Evolutionary conservation across 2,329 filamentous ascomycete genomes (phyloP), one percentile per base, ranked within the genome.

Genomic region (Hypoxylon sp.): DNA sequence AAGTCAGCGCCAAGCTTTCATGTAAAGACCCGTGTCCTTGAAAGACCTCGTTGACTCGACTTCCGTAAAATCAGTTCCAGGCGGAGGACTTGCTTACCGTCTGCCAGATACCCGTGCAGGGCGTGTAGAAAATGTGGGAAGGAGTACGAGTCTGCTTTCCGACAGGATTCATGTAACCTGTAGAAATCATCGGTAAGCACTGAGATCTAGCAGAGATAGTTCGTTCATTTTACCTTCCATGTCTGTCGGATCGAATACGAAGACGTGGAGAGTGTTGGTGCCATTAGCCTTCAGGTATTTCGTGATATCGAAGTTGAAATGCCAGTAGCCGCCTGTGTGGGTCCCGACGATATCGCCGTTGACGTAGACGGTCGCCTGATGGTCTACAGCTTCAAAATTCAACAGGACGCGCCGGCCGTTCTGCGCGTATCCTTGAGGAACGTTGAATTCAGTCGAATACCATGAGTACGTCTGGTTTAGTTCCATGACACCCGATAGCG

Each of bases 51-150:
- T 30, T 30, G 24, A 18, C 5, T 22, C n/a, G 32, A 38, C 16
- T 8, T n/a, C n/a, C 9, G 3, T 9, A 11, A 32, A 22, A 18
- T 26, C 14, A 24, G 5, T 28, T 36, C 11, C 4, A 30, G 8
- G 2, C 16, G 33, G 24, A 16, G 32, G 22, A 26, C n/a, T 3
- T 38, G 66, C 73, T 66, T 60, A 74, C 73, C 22, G 69, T 72
- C 53, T 92, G 90, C 90, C 90, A 93, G 67, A 93, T 92, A 4
- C 90, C 90, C 32, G 87, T 89, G 73, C 89, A 92, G 0, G 90
- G 87, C 0, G 87, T 87, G 74, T 92, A 92, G 75, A 90, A 92
- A 64, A 92, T 92, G 70, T 88, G 85, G 9, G 81, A 83, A 0
- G 85, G 86, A 0, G 76, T 78, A 0, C 84, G 72, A 0, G 83